Base-by-base conservation (phyloP, 2,329 filamentous ascomycete genomes). In the Penicillium digitatum region DNA sequence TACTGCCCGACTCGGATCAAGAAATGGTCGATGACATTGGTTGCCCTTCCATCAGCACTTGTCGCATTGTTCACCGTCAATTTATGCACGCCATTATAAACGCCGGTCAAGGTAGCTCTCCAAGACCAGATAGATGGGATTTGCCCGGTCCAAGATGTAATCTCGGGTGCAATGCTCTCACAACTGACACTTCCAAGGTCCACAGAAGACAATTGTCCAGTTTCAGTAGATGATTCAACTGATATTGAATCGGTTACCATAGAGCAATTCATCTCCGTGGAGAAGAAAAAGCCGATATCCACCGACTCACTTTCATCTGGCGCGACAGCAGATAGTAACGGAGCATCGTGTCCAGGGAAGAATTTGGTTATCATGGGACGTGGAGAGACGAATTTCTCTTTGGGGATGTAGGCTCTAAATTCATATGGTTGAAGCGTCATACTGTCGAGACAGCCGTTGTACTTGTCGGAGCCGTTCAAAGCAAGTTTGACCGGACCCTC, bases 21-120 rank as follows among this genome's bases (percentile, higher is more conserved):
- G 68, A 87, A 85, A 55, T 81, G 79, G 57, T 87, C 84, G n/a
- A 77, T 69, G 0, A 82, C 74, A 45, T 78, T 73, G 0, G 82
- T 86, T 24, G 71, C 71, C 3, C 65, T 68, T 2, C 76, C 76
- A 22, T 72, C 70, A 5, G 68, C 65, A 38, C 73, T 76, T 3
- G 77, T 76, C 20, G 78, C 77, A 59, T 86, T 86, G 48, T 75
- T 78, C 43, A 87, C 70, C 0, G 80, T 83, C 49, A 87, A 64
- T 31, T 77, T 74, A 64, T 87, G 82, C 20, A 87, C 74, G 29
- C 85, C 85, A 56, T 87, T 81, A 9, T 81, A 79, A 1, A 87
- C 82, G 44, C 81, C 78, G 9, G 72, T 74, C 26, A 87, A 66
- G 7, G 74, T 81, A 14, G 78, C 79, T 2, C 72, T 76, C 70